Conservation (phyloP, 192 early-diverging fungal genomes). For the Podila horticola region DNA sequence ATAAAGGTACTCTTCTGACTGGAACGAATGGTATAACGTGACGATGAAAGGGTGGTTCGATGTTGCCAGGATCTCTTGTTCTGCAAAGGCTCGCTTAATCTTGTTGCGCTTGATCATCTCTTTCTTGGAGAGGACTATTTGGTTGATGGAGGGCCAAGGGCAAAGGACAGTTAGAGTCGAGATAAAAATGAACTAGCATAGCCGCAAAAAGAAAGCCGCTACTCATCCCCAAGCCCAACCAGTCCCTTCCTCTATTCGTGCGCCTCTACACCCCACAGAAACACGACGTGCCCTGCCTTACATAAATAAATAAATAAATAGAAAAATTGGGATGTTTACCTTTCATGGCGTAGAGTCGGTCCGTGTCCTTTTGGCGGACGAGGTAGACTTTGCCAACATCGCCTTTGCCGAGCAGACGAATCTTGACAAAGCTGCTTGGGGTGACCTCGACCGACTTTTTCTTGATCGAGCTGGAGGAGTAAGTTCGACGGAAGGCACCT, state of each 20-base stretch:
- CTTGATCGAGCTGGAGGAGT: constrained; percentile 86
- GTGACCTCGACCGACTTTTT: constrained; percentile 85
- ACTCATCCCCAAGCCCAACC: too few relatives aligned
- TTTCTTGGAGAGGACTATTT: constrained; percentile 78
- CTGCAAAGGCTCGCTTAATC: constrained; percentile 96
- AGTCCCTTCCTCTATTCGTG: too few relatives aligned
- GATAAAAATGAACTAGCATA: not conserved
- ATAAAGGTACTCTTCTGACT: constrained; percentile 86
- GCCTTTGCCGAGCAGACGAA: constrained; percentile 94
- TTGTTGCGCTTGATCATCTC: constrained; percentile 99
- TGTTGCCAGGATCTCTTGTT: constrained; percentile 83
- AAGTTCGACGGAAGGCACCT: constrained; percentile 76
- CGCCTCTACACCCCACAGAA: too few relatives aligned
- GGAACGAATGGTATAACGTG: constrained; percentile 90
- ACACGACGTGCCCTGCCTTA: too few relatives aligned
- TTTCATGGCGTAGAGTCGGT: constrained; percentile 97
- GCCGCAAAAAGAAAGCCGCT: too few relatives aligned
- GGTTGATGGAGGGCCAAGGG: not conserved
- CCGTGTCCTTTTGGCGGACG: constrained; percentile 85
- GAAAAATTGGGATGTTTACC: constrained; percentile 50
- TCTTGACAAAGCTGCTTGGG: constrained; percentile 88
- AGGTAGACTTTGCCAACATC: constrained; percentile 98
- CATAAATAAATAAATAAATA: not conserved
- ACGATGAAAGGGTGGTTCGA: constrained; percentile 94
- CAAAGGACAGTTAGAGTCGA: constrained; percentile 3